A percentile compares a stretch with the other conserved stretches of the same genome.
phyloP scores from a whole-genome alignment of 2,329 filamentous ascomycete genomes.

The Aureobasidium subglaciale region DNA sequence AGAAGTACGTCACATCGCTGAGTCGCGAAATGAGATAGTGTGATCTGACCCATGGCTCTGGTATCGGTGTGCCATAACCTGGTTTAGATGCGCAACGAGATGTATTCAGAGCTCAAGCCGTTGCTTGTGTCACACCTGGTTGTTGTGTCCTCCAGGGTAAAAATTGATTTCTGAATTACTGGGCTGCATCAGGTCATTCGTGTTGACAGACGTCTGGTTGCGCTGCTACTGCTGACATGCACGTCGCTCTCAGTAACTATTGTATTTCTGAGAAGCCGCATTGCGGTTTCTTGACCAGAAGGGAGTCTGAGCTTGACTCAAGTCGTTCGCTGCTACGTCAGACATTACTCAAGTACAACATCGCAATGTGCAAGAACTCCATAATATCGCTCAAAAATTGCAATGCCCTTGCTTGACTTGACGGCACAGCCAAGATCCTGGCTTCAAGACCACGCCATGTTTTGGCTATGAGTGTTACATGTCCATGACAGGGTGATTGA shows the following conservation, averaged over 20 bases:
- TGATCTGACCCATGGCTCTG: constrained; percentile 11
- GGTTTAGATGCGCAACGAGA: not conserved
- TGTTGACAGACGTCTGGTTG: no score
- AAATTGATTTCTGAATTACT: no score
- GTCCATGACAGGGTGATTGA: not conserved
- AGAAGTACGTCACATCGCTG: constrained; percentile 7
- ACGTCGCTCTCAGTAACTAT: no score
- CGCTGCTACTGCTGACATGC: no score
- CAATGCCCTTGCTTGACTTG: not conserved
- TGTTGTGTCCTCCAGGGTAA: no score
- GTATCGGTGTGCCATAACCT: not conserved
- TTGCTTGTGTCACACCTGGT: not conserved
- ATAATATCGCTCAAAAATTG: not conserved
- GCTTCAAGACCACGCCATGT: not conserved
- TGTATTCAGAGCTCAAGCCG: not conserved
- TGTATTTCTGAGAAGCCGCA: no score
- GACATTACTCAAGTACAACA: not conserved
- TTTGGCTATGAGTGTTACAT: not conserved
- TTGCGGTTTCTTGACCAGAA: no score
- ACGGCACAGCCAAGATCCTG: not conserved
- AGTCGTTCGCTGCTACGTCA: no score
- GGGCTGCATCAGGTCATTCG: no score
- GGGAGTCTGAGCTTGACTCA: no score
- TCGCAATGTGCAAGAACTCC: not conserved
- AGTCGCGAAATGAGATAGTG: not conserved